phyloP scores from a whole-genome alignment of 441 rosid genomes.

The Flueggea neowawraea region DNA sequence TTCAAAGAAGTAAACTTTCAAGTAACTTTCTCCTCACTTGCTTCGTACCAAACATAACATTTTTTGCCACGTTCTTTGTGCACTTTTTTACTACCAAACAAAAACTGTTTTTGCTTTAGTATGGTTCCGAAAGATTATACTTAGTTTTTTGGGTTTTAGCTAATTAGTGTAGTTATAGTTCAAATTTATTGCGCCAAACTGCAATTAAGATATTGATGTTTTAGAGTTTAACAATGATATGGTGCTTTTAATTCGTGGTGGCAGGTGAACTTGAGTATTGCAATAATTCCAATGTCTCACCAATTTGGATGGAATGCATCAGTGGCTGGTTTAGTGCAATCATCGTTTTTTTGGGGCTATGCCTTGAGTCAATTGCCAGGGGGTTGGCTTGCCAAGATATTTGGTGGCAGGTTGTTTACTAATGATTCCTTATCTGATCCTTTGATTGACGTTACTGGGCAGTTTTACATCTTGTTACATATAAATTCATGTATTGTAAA shows the following conservation, averaged over 20 bases:
- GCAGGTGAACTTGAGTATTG: slow-evolving; percentile 92
- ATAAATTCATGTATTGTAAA: no score
- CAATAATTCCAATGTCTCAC: slow-evolving; percentile 94
- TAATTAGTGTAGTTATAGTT: no score
- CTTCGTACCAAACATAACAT: no score
- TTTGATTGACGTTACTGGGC: no score
- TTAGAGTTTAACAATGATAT: not conserved
- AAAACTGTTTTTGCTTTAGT: not conserved
- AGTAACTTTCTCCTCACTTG: no score
- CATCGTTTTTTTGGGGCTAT: slow-evolving; percentile 97
- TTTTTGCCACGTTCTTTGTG: no score
- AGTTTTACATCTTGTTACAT: no score
- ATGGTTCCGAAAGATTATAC: no score
- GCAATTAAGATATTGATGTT: not conserved
- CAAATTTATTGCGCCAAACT: no score
- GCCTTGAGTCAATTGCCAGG: slow-evolving; percentile 94
- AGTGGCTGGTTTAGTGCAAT: slow-evolving; percentile 84
- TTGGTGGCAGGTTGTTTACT: slow-evolving; percentile 83
- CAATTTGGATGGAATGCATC: slow-evolving; percentile 93
- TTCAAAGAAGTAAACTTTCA: no score
- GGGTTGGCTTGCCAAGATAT: slow-evolving; percentile 88
- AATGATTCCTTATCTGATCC: no score
- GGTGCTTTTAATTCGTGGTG: slow-evolving; percentile 3
- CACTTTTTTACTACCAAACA: not conserved
- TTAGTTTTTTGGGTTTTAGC: no score